Base-by-base conservation (phyloP, 2,329 filamentous ascomycete genomes). In the Cladophialophora bantiana region DNA sequence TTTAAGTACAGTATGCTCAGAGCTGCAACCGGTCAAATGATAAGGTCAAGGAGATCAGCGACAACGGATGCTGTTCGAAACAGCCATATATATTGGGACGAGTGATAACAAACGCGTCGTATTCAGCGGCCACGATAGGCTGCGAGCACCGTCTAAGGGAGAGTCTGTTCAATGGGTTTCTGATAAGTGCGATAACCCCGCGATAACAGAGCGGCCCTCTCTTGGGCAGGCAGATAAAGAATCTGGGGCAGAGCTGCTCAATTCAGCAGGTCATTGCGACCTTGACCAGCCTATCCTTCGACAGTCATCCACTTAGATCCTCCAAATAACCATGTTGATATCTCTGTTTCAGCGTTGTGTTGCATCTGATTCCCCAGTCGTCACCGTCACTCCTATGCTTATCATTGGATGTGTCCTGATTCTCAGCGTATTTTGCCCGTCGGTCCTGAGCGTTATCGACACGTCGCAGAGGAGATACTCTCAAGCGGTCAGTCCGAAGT, bases 1-100 rank as follows among this genome's bases (percentile, higher is more conserved):
- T 62, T 63, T 66, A 62, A 62, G 59, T 59, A 59, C 50, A 54
- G 45, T 34, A 35, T 35, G 26, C 32, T 45, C 20, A 7, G 45
- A 10, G 32, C 57, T 54, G 15, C 34, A 42, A 26, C 42, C 55
- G 55, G 36, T 18, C 20, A n/a, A 60, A 55, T 53, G 62, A 65
- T 68, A 68, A 65, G 62, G 61, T 20, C 26, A 62, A 62, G 66
- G 62, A 68, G 66, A 65, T 68, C 50, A 65, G 56, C 62, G 66
- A 59, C 32, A 45, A 56, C 18, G 13, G 42, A 62, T 48, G 54
- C 31, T 26, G 20, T 36, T 65, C 40, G 32, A 15, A 61, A 58
- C 58, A 57, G 31, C 42, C 48, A 36, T 32, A 35, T 32, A 35
- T 18, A 50, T 50, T 26, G 12, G 52, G 12, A 40, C 58, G 52